Percentiles rank a stretch among this genome's conserved stretches.
Conservation (phyloP, 2,329 filamentous ascomycete genomes). For the Ophiostoma ulmi region DNA sequence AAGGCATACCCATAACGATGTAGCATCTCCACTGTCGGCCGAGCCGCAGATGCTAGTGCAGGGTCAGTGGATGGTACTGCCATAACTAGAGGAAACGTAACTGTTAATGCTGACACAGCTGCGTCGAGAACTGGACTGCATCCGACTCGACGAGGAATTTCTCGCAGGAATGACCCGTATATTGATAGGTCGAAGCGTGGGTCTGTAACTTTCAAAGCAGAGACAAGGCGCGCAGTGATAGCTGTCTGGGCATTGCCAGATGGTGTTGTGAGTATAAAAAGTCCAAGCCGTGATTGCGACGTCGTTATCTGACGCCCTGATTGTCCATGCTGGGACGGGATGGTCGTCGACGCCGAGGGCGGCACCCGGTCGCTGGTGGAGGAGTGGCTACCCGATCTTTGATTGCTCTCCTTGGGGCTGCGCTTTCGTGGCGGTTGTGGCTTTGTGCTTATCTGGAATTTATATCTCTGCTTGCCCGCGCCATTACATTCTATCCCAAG, state of each 20-base stretch:
- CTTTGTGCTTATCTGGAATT: slow-evolving; percentile 21
- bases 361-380: background rate
- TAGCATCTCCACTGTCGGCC: slow-evolving; percentile 24
- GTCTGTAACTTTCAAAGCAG: slow-evolving; percentile 22
- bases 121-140: slow-evolving; percentile 23
- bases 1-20: slow-evolving; percentile 20
- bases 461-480: slow-evolving; percentile 26
- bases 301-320: background rate
- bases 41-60: background rate
- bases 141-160: slow-evolving; percentile 25
- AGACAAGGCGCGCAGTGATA: slow-evolving; percentile 19
- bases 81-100: slow-evolving; percentile 16
- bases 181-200: slow-evolving; percentile 26
- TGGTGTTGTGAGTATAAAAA: background rate
- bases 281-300: background rate
- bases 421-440: background rate
- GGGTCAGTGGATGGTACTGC: background rate
- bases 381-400: background rate
- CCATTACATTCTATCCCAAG: slow-evolving; percentile 24
- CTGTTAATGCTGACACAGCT: slow-evolving; percentile 18
- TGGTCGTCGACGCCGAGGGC: slow-evolving; percentile 17
- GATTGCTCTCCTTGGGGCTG: background rate
- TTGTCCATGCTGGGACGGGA: background rate
- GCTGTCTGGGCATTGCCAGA: background rate
- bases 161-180: slow-evolving; percentile 23